These are phyloP conservation scores for Solanum hybrid DNA, from an alignment of 305 asterid genomes.

Conservation along the genomic window DNA sequence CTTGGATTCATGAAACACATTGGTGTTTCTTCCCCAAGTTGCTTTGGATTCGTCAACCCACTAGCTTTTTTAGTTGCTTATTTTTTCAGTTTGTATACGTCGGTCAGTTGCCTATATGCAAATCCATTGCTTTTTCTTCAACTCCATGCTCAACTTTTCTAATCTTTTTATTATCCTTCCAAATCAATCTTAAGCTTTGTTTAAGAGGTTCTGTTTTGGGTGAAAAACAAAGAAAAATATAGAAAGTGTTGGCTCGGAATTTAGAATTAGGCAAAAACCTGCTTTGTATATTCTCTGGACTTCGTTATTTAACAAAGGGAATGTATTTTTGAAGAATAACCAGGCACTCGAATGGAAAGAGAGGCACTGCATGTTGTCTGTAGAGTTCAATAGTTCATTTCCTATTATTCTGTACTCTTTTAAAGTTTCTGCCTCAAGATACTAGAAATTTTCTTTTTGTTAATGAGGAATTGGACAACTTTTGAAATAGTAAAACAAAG, in stretches of 20 bases:
- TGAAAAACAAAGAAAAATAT: neutral
- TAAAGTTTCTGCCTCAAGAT: neutral
- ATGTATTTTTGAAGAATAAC: neutral
- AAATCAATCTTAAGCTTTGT: neutral
- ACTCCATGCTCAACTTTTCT: neutral
- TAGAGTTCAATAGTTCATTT: neutral
- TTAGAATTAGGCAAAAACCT: neutral
- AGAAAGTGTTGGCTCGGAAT: neutral
- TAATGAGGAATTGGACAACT: neutral
- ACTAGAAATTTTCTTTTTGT: neutral
- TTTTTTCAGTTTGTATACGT: neutral
- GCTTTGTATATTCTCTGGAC: neutral
- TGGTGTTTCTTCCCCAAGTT: neutral
- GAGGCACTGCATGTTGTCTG: neutral
- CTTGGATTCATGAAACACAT: neutral
- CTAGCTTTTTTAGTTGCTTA: neutral
- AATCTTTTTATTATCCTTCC: neutral
- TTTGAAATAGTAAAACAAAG: neutral
- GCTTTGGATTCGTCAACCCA: neutral
- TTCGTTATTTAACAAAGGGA: neutral
- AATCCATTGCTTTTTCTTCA: neutral
- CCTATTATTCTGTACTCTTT: neutral
- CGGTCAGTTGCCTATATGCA: neutral
- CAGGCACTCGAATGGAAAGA: neutral
- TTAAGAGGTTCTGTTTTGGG: neutral